A percentile compares a stretch with the other conserved stretches of the same genome.
Conservation (phyloP, 108 stramenopile species). For the Nitzschia putrida region DNA sequence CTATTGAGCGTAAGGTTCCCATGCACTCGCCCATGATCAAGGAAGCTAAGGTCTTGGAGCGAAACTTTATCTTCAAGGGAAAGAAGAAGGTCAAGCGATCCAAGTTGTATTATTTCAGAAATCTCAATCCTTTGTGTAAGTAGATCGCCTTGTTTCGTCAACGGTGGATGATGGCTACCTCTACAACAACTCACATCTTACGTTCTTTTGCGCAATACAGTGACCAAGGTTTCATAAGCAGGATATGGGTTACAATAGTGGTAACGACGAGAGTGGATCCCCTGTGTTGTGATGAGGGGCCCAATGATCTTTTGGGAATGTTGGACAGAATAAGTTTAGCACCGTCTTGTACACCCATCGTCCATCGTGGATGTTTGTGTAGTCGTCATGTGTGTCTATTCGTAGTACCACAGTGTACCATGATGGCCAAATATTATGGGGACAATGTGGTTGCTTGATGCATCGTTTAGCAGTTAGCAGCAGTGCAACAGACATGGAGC, state of each 20-base stretch:
- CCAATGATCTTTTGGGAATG: too few species aligned
- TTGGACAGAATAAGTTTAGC: too few species aligned
- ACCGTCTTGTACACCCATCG: too few species aligned
- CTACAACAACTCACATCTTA: background rate
- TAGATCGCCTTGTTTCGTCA: background rate
- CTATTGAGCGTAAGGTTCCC: slow-evolving; percentile 75
- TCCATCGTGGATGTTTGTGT: too few species aligned
- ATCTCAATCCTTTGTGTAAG: slow-evolving; percentile 47
- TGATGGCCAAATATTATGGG: too few species aligned
- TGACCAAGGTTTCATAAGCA: slow-evolving; percentile 31
- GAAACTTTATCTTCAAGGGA: slow-evolving; percentile 85
- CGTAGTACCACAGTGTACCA: too few species aligned
- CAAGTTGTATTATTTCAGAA: slow-evolving; percentile 60
- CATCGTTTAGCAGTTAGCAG: too few species aligned
- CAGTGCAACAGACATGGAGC: too few species aligned
- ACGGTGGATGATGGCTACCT: background rate
- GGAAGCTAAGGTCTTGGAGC: slow-evolving; percentile 75
- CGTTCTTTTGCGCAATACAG: slow-evolving; percentile 4
- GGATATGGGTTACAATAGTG: background rate
- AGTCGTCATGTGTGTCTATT: too few species aligned
- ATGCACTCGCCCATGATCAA: slow-evolving; percentile 80
- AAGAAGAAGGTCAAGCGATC: slow-evolving; percentile 86
- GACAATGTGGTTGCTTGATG: too few species aligned
- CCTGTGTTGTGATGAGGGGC: background rate
- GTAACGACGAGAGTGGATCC: background rate